Base-by-base conservation (phyloP, 371 early-diverging fungal genomes). In the Phascolomyces articulosus region DNA sequence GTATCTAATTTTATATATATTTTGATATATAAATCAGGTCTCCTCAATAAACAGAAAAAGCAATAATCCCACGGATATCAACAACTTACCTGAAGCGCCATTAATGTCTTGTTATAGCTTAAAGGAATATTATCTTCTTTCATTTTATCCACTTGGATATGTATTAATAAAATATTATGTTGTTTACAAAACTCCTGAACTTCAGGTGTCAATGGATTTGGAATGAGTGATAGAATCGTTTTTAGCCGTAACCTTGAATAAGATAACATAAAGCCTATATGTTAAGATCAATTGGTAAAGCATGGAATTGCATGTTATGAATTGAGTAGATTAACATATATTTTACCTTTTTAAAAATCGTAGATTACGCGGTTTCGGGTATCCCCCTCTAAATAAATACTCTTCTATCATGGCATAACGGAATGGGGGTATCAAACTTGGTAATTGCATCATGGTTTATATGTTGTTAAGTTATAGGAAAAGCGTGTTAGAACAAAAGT, bases 121-220 rank as follows among this genome's bases (percentile, higher is more conserved):
- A 97, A 70, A 4, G 97, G 94, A 21, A 95, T 88, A 67, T 93
- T 93, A 28, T 95, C 95, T 58, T 83, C 83, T 56, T 95, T 95
- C 70, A 94, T 91, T 60, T 90, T 91, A 41, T 90, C 92, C 18
- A 96, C 95, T 4, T 78, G 80, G 20, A 96, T 75, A 60, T 89
- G 89, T 23, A 95, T 77, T 8, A 87, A 71, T n/a, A 75, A 66
- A 20, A 97, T 95, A 40, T 78, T 72, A 51, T 93, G 81, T 18
- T 74, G 68, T 16, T 69, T 63, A 69, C 92, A 93, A 63, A 94
- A 95, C 15, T 80, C 79, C 31, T 80, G 72, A 55, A 93, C 82
- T 56, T 82, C 81, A 20, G 74, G 79, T 60, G 85, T 85, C 2
- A 89, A 89, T 40, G 83, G 83, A 29, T 91, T 87, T 2, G 98